Base-by-base conservation (phyloP, 805 yeast genomes). In the Candida maesae region DNA sequence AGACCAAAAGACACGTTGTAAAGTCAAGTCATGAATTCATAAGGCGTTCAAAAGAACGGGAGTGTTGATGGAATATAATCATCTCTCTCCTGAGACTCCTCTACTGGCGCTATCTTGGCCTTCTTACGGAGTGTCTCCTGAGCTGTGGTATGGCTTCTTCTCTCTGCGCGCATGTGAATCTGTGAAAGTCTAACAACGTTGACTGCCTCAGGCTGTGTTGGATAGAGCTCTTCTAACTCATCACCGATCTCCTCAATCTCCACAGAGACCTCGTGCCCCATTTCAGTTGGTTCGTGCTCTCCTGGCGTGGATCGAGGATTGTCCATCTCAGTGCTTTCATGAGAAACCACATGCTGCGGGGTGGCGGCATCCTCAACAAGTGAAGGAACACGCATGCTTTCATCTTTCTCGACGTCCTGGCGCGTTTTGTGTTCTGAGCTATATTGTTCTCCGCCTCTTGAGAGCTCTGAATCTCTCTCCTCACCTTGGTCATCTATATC, bases 221-320 rank as follows among this genome's bases (percentile, higher is more conserved):
- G 61, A 27, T 51, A 57, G 17, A 57, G 36, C 19, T 57, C 61
- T 28, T 52, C 56, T n/a, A 55, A 18, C 31, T 57, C 61, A 31
- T 52, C 52, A 2, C 45, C 53, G 14, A 54, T 51, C 23, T 56
- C 60, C 15, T 41, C 39, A 16, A 44, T 28, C 18, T 44, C 45
- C 18, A 41, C 8, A 4, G 47, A 39, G 4, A 31, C 26, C 17
- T 46, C 47, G 11, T 36, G 24, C 1, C 35, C 33, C 42, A 42
- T 35, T 4, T 8, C n/a, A 9, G n/a, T 10, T 10, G n/a, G 6
- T 5, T 25, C n/a, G n/a, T 8, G 14, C 8, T 25, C 28, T 5
- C 12, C 28, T 12, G 8, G 28, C n/a, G 28, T 25, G n/a, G 28
- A n/a, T n/a, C n/a, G n/a, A n/a, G n/a, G n/a, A n/a, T n/a, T n/a